Conservation (phyloP, 768 basidiomycete species). For the Podaxis carcinomalis region DNA sequence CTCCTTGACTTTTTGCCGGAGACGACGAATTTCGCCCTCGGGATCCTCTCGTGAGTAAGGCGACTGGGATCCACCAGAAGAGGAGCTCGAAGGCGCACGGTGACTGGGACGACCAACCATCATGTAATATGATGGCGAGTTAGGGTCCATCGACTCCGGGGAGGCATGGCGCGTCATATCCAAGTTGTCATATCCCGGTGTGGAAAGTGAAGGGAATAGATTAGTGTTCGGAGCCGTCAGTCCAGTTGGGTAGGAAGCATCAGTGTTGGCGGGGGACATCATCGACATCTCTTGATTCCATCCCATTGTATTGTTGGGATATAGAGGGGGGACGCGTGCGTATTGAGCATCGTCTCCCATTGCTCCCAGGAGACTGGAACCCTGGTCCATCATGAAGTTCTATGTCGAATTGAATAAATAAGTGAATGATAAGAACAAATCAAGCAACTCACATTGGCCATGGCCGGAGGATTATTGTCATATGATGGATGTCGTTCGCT, state of each 20-base stretch:
- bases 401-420: not conserved
- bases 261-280: slow-evolving; percentile 1
- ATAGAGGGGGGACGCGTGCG: slow-evolving; percentile 16
- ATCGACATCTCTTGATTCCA: slow-evolving; percentile 12
- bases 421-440: slow-evolving; percentile 2
- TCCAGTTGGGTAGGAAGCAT: slow-evolving; percentile 12
- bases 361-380: slow-evolving; percentile 54
- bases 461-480: slow-evolving; percentile 17
- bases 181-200: slow-evolving; percentile 19
- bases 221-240: slow-evolving; percentile 18
- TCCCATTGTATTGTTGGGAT: slow-evolving; percentile 4
- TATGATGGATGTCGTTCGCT: slow-evolving; percentile 30
- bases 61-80: slow-evolving; percentile 3
- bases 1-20: slow-evolving; percentile 57
- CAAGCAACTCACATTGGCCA: slow-evolving; percentile 32
- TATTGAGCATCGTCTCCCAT: slow-evolving; percentile 43
- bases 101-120: not conserved
- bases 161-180: slow-evolving; percentile 29
- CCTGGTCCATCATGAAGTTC: slow-evolving; percentile 1
- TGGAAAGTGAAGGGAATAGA: slow-evolving; percentile 13
- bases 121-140: slow-evolving; percentile 21
- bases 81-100: not conserved
- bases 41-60: slow-evolving; percentile 14
- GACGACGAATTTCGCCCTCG: slow-evolving; percentile 49
- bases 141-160: slow-evolving; percentile 36